Conservation (phyloP, 345 rosid species). For the Salix purpurea region DNA sequence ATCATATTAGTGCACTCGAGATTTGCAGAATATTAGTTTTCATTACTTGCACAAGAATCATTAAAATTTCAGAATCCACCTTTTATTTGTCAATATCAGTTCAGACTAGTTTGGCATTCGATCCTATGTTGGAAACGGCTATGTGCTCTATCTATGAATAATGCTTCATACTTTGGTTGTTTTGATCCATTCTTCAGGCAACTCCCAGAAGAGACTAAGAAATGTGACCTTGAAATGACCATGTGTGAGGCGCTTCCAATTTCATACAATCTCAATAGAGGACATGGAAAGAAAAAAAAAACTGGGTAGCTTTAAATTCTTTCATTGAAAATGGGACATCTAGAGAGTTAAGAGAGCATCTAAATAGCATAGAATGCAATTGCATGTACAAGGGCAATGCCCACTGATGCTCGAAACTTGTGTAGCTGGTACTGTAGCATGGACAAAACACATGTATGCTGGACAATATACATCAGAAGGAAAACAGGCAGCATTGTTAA, state of each 20-base stretch:
- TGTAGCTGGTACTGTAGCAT: background rate
- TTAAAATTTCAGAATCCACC: background rate
- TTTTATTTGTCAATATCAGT: background rate
- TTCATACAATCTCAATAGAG: background rate
- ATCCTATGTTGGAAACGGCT: background rate
- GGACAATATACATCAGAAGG: background rate
- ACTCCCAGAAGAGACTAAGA: background rate
- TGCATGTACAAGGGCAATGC: background rate
- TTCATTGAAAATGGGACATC: background rate
- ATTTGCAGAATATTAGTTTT: background rate
- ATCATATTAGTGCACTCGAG: background rate
- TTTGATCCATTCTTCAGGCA: background rate
- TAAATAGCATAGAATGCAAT: background rate
- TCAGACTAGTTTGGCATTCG: background rate
- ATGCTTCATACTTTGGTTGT: background rate
- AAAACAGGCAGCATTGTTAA: background rate
- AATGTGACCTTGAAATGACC: background rate
- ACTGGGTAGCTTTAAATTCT: background rate
- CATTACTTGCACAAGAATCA: background rate
- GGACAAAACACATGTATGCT: background rate
- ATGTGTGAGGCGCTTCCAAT: background rate
- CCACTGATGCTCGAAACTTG: background rate
- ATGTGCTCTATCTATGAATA: background rate
- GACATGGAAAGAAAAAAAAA: background rate
- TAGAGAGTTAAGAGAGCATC: background rate